phyloP scores from a whole-genome alignment of 371 early-diverging fungal species.

The Mucor ambiguus region DNA sequence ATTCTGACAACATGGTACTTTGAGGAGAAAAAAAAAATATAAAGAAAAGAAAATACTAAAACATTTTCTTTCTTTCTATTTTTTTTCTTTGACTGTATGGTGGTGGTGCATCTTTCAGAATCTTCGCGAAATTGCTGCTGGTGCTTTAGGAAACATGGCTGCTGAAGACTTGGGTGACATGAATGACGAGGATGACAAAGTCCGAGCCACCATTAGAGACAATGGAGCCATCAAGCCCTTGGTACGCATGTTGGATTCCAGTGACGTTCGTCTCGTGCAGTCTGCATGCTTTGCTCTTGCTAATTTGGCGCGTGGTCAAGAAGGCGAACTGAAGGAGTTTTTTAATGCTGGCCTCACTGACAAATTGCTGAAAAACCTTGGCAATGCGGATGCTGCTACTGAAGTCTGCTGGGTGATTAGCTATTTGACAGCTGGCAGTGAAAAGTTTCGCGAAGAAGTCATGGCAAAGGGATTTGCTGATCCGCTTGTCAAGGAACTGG shows the following conservation, averaged over 20 bases:
- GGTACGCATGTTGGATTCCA: constrained; percentile 55
- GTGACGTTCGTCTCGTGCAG: constrained; percentile 49
- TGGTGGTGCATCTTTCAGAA: constrained; percentile 12
- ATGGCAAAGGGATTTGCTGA: constrained; percentile 48
- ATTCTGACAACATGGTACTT: constrained; percentile 54
- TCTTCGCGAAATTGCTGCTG: constrained; percentile 40
- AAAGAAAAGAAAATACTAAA: constrained; percentile 9
- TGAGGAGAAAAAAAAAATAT: background rate
- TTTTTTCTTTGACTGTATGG: background rate
- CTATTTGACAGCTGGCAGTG: constrained; percentile 67
- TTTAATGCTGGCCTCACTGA: constrained; percentile 9
- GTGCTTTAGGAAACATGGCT: constrained; percentile 73
- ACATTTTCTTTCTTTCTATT: constrained; percentile 4
- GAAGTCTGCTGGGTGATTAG: constrained; percentile 76
- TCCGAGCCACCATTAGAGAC: constrained; percentile 57
- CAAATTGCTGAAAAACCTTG: constrained; percentile 22
- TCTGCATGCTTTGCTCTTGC: constrained; percentile 79
- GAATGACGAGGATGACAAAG: constrained; percentile 66
- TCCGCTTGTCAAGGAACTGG: constrained; percentile 32
- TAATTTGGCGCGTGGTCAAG: constrained; percentile 70
- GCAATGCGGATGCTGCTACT: constrained; percentile 50
- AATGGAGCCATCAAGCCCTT: constrained; percentile 65
- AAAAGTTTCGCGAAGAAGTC: constrained; percentile 49
- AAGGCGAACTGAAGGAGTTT: constrained; percentile 38
- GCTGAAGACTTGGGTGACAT: constrained; percentile 77